Percentiles rank a stretch among this genome's conserved stretches.
Evolutionary conservation across 495 filamentous ascomycete genomes (phyloP).

Genomic region (Elasticomyces elasticus): DNA sequence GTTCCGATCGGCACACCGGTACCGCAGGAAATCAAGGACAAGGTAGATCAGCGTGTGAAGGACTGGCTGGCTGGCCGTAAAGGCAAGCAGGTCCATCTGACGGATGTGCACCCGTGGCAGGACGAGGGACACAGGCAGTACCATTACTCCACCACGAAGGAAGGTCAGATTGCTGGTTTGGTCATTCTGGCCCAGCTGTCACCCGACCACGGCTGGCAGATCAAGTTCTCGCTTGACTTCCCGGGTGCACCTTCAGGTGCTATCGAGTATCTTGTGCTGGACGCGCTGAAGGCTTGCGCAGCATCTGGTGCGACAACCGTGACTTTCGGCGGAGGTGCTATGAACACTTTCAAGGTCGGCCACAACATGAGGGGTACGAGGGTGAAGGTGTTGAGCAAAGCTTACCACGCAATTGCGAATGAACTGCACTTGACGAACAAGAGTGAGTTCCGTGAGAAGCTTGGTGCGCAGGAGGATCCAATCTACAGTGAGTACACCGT

Average conservation of each 20-base stretch:
- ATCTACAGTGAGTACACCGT: slow-evolving; percentile 40
- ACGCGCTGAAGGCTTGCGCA: slow-evolving; percentile 60
- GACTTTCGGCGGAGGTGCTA: slow-evolving; percentile 73
- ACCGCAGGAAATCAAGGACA: slow-evolving; percentile 50
- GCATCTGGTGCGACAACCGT: slow-evolving; percentile 52
- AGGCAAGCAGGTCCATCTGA: slow-evolving; percentile 75
- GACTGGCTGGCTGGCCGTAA: slow-evolving; percentile 74
- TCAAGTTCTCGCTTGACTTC: slow-evolving; percentile 84
- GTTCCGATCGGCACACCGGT: slow-evolving; percentile 50
- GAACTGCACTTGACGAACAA: slow-evolving; percentile 71
- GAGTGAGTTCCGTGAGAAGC: slow-evolving; percentile 78
- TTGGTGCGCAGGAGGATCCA: slow-evolving; percentile 65
- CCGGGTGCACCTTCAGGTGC: slow-evolving; percentile 65
- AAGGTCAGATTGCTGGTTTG: slow-evolving; percentile 59
- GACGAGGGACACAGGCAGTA: slow-evolving; percentile 71
- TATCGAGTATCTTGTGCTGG: slow-evolving; percentile 69
- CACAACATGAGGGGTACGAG: slow-evolving; percentile 65
- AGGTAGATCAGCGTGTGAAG: slow-evolving; percentile 58
- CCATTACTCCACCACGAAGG: slow-evolving; percentile 59
- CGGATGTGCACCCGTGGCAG: slow-evolving; percentile 72
- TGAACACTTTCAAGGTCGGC: slow-evolving; percentile 54
- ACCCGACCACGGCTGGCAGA: slow-evolving; percentile 69
- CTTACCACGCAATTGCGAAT: slow-evolving; percentile 65
- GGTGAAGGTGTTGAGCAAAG: slow-evolving; percentile 62
- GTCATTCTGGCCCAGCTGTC: slow-evolving; percentile 65